Evolutionary conservation across 1,284 basidiomycete species (phyloP).

Genomic region (Leucoagaricus sp.): DNA sequence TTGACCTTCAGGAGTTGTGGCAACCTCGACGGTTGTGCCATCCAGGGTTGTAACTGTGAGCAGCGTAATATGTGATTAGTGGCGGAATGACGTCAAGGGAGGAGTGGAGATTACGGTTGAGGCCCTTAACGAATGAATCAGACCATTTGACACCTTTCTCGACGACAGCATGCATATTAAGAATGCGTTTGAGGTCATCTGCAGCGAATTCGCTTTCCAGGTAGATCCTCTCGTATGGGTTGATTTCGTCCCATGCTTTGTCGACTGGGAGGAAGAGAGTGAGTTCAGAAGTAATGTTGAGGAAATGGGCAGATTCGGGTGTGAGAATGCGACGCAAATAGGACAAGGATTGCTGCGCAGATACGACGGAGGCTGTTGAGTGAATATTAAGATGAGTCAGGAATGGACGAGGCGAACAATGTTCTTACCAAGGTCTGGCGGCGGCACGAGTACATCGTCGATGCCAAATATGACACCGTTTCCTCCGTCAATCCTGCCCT

Average conservation of each 20-base stretch:
- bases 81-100: constrained; percentile 2
- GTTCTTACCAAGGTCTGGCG: constrained; percentile 75
- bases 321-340: constrained; percentile 74
- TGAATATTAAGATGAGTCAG: constrained; percentile 13
- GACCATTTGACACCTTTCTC: constrained; percentile 63
- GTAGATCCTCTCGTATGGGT: constrained; percentile 76
- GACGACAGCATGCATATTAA: constrained; percentile 75
- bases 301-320: constrained; percentile 49
- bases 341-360: constrained; percentile 58
- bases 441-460: constrained; percentile 75
- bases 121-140: constrained; percentile 54
- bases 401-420: constrained; percentile 8
- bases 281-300: constrained; percentile 70
- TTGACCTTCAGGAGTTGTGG: constrained; percentile 48
- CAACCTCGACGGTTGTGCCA: constrained; percentile 66
- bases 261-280: constrained; percentile 92
- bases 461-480: constrained; percentile 86
- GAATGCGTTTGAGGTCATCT: constrained; percentile 75
- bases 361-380: constrained; percentile 58
- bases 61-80: constrained; percentile 13
- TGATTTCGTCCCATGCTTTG: constrained; percentile 71
- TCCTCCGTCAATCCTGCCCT: constrained; percentile 53
- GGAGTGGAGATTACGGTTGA: constrained; percentile 53
- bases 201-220: constrained; percentile 84
- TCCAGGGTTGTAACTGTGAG: constrained; percentile 70